A percentile compares a stretch with the other conserved stretches of the same genome.
These are phyloP conservation scores for Anaeramoeba ignava DNA, from an alignment of 78 protist genomes.

Conservation along the genomic window DNA sequence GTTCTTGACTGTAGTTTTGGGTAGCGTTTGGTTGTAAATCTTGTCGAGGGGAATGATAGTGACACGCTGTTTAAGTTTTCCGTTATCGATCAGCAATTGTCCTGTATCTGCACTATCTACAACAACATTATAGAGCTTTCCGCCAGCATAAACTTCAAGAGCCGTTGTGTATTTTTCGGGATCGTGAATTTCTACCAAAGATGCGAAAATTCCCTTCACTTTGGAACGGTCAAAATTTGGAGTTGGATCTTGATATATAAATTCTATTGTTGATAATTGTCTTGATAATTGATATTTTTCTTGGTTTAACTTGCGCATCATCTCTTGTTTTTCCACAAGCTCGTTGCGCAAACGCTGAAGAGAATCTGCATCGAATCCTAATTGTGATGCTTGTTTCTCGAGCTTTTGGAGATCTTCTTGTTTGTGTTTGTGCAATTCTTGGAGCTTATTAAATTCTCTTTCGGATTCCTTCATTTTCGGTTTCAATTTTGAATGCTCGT, in stretches of 20 bases:
- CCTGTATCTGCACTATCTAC: constrained; percentile 73
- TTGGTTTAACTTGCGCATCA: not conserved
- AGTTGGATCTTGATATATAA: constrained; percentile 55
- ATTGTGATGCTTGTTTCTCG: not conserved
- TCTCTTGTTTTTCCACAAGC: not conserved
- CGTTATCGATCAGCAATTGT: constrained; percentile 52
- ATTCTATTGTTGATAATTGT: constrained; percentile 33
- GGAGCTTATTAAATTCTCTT: constrained; percentile 2
- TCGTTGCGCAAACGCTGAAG: not conserved
- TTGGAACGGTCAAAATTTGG: constrained; percentile 42
- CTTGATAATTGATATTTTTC: not conserved
- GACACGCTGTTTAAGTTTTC: constrained; percentile 47
- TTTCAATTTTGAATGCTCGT: not conserved
- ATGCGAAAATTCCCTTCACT: constrained; percentile 32
- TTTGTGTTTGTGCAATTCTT: constrained; percentile 7
- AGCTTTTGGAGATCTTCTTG: constrained; percentile 8
- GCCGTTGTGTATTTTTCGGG: not conserved
- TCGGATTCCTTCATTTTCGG: constrained; percentile 14
- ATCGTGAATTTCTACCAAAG: not conserved
- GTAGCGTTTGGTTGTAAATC: constrained; percentile 32
- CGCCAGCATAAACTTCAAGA: constrained; percentile 1
- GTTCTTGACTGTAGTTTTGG: not conserved
- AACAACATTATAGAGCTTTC: constrained; percentile 67
- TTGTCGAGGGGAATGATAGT: constrained; percentile 91
- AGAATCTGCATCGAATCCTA: not conserved